Evolutionary conservation across 805 yeast species (phyloP).

Genomic region (Pichia kluyveri): DNA sequence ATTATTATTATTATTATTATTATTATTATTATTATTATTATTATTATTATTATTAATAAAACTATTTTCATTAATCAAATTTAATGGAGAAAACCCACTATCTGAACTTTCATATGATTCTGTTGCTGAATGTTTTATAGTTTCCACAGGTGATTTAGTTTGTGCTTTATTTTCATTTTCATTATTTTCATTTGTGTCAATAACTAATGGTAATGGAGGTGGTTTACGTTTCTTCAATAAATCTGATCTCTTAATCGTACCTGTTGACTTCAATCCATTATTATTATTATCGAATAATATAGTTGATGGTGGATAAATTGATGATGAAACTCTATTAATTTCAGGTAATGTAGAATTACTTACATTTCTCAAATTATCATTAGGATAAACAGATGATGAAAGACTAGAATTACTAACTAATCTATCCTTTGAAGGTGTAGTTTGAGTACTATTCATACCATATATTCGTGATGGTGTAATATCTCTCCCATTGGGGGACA

Average conservation of each 20-base stretch:
- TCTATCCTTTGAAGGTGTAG: background rate
- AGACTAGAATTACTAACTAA: background rate
- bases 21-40: background rate
- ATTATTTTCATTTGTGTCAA: background rate
- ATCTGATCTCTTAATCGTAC: constrained; percentile 6
- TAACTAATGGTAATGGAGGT: constrained; percentile 2
- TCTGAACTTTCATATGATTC: background rate
- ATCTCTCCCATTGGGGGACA: background rate
- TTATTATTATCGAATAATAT: background rate
- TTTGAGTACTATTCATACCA: no score
- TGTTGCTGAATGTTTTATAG: background rate
- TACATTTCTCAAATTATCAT: background rate
- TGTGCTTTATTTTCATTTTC: background rate
- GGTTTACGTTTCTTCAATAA: constrained; percentile 8
- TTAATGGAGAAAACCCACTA: constrained; percentile 4
- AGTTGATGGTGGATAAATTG: constrained; percentile 6
- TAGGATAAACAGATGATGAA: constrained; percentile 8
- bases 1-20: background rate
- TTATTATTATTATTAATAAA: background rate
- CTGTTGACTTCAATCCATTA: background rate
- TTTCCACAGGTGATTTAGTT: background rate
- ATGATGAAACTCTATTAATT: constrained; percentile 3
- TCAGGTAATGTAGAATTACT: constrained; percentile 5
- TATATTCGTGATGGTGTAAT: background rate
- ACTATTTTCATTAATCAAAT: background rate